A percentile compares a stretch with the other conserved stretches of the same genome.
Conservation (phyloP, 352 stramenopile genomes). For the Globisporangium spiculum region DNA sequence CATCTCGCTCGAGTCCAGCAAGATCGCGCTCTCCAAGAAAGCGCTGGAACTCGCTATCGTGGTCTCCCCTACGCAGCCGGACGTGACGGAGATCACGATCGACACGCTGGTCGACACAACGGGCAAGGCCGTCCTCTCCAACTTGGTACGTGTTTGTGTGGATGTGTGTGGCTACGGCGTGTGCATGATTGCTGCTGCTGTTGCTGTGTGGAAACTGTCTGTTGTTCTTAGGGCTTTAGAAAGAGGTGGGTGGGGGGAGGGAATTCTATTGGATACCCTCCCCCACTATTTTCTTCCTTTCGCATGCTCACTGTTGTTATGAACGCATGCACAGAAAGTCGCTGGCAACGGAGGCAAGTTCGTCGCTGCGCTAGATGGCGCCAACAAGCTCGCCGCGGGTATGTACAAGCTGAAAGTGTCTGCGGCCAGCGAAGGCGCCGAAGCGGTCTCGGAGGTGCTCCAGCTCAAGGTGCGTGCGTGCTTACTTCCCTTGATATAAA, state of each 20-base stretch:
- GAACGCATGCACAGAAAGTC: slow-evolving; percentile 37
- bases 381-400: slow-evolving; percentile 47
- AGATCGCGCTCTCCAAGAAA: slow-evolving; percentile 39
- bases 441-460: slow-evolving; percentile 53
- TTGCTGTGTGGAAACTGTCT: neutral
- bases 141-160: slow-evolving; percentile 37
- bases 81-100: slow-evolving; percentile 56
- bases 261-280: neutral
- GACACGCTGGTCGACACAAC: slow-evolving; percentile 72
- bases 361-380: slow-evolving; percentile 33
- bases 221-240: neutral
- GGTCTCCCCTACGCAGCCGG: slow-evolving; percentile 49
- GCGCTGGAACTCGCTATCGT: slow-evolving; percentile 50
- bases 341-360: slow-evolving; percentile 63
- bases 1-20: slow-evolving; percentile 43
- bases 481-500: neutral
- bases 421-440: slow-evolving; percentile 35
- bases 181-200: neutral
- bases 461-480: slow-evolving; percentile 39
- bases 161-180: neutral
- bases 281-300: neutral
- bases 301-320: neutral
- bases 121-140: slow-evolving; percentile 49
- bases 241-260: neutral
- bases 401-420: slow-evolving; percentile 85